Conservation (phyloP, 2,329 filamentous ascomycete genomes). For the Fusarium continuum region DNA sequence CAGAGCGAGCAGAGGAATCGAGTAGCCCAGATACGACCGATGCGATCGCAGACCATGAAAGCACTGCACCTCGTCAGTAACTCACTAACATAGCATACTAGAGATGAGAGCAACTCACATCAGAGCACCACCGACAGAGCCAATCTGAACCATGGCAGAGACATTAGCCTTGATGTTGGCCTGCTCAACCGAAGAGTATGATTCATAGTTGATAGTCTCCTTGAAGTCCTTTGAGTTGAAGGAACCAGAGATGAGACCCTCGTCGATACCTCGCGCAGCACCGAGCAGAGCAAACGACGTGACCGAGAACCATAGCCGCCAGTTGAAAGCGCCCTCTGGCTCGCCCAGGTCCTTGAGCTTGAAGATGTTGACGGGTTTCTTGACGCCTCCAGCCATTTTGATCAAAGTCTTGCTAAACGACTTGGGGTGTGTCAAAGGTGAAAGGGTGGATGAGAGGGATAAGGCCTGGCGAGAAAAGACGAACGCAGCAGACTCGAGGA, state of each 20-base stretch:
- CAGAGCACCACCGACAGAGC: conserved; percentile 75
- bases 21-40: conserved; percentile 71
- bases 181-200: conserved; percentile 61
- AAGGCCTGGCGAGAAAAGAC: background rate
- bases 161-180: conserved; percentile 80
- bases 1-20: conserved; percentile 65
- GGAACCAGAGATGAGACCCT: conserved; percentile 79
- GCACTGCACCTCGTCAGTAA: conserved; percentile 52
- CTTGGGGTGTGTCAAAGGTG: background rate
- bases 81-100: background rate
- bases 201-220: conserved; percentile 63
- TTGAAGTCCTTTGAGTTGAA: conserved; percentile 74
- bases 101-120: conserved; percentile 50
- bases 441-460: background rate
- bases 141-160: conserved; percentile 83
- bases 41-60: conserved; percentile 66
- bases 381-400: conserved; percentile 61
- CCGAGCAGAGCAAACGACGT: conserved; percentile 79
- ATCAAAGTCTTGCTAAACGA: background rate
- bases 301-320: conserved; percentile 81
- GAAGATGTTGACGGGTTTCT: conserved; percentile 71
- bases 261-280: conserved; percentile 80
- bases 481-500: background rate
- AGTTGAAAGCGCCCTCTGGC: conserved; percentile 77
- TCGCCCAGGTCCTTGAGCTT: conserved; percentile 70